Evolutionary conservation across 306 rosid species (phyloP), one percentile per base, ranked within the genome.

Genomic region (Quercus aquifolioides): DNA sequence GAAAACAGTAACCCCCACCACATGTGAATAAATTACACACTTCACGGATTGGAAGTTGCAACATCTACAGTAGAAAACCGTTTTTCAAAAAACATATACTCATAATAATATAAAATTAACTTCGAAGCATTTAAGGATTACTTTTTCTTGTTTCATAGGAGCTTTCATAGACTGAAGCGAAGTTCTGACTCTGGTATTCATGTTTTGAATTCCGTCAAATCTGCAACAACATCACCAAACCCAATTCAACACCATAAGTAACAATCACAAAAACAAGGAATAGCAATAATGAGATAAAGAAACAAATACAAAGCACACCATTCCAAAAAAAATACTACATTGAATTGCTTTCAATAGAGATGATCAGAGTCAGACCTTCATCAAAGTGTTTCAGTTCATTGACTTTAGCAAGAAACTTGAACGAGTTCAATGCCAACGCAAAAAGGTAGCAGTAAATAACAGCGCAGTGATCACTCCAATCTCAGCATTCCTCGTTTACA

Each of bases 131-230:
- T 43, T 21, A 77, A 82, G 59, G 79, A 72, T 88, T 89, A 95
- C 97, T 38, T 90, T 90, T 75, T 82, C 88, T 74, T 79, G 84
- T 80, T 86, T 78, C 49, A 74, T 55, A 23, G 90, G 83, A 86
- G 90, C 64, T 85, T 89, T 90, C 79, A 79, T 77, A 14, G 88
- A 71, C 82, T 82, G 83, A 38, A 84, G 75, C 74, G 77, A 81
- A 5, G 86, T 79, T 76, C 84, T 90, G 74, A 76, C 73, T 78
- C 78, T 85, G 62, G 82, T 83, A 73, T 87, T 86, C 98, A 91
- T 94, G 81, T 78, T 88, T 57, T 28, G 62, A 72, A n/a, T 74
- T 75, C 26, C 74, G 52, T 79, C 33, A 74, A 82, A 78, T 76
- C 91, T 85, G 88, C 86, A 82, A 55, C 30, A 73, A 54, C 71